Evolutionary conservation across 2,329 filamentous ascomycete genomes (phyloP), one percentile per base, ranked within the genome.

Genomic region (Apiospora pterosperma): DNA sequence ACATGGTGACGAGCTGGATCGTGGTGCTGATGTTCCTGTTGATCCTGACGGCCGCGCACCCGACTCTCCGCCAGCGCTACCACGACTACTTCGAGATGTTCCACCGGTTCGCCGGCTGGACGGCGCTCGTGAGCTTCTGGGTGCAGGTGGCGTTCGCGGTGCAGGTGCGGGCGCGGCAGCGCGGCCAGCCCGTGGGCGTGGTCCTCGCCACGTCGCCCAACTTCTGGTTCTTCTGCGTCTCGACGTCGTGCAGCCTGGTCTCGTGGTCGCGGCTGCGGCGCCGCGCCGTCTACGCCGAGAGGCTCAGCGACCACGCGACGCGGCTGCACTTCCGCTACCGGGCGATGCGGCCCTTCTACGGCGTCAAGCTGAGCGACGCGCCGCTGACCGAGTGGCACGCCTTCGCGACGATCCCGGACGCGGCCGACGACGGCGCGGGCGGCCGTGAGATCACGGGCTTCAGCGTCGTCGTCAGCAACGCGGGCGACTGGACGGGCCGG

Each of bases 261-360:
- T 87, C 89, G 1, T 92, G 89, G 88, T 70, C 87, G 0, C 78
- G 84, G 38, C 82, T 91, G 48, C 84, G 88, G 55, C 85, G 83
- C 68, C 83, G 88, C 63, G 75, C 76, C 23, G 85, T 90, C 65
- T 76, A 77, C 19, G 77, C 85, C 5, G 85, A 89, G 68, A 73
- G 78, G 12, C 82, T 91, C 21, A 90, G 88, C 3, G 70, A 77
- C 2, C 88, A 90, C 75, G 88, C 88, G 6, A 76, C 88, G 6
- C 82, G 84, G 8, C 80, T 92, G 2, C 82, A 86, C 70, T 85
- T 90, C 72, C 76, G 78, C 69, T 83, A 87, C 74, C 78, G 80
- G 23, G 79, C 78, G 11, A 79, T 83, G 28, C 74, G 75, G 16
- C 79, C 81, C 58, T 80, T 83, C 63, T 79, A 82, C 63, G 82